Evolutionary conservation across 148 eudicot genomes (phyloP).

Genomic region (Dianthus caryophyllus): DNA sequence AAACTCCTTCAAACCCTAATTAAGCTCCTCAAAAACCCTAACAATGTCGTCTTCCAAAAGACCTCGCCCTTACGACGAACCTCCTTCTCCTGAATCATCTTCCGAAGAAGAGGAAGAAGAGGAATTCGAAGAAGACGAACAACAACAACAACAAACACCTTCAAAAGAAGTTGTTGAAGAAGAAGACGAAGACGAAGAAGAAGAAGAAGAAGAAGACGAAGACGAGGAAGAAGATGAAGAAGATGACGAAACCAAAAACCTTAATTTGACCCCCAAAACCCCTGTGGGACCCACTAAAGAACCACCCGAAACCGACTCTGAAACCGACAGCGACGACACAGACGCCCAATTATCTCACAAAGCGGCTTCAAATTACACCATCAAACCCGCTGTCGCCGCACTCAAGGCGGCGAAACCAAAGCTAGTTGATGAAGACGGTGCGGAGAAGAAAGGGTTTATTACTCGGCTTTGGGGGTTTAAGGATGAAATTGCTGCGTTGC

Average conservation of each 20-base stretch:
- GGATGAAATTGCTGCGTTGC: conserved; percentile 41
- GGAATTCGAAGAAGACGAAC: conserved; percentile 19
- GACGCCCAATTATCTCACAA: conserved; percentile 20
- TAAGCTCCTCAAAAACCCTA: no score
- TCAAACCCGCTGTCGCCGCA: conserved; percentile 30
- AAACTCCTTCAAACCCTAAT: no score
- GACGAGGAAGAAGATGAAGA: not conserved
- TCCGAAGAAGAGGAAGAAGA: conserved; percentile 21
- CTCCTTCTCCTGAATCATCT: conserved; percentile 38
- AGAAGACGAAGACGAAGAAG: conserved; percentile 21
- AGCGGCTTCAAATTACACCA: conserved; percentile 22
- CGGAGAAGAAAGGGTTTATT: conserved; percentile 12
- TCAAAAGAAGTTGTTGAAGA: not conserved
- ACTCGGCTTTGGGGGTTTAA: conserved; percentile 53
- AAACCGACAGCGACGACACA: not conserved
- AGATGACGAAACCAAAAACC: not conserved
- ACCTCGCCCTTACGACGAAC: conserved; percentile 22
- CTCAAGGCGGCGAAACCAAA: conserved; percentile 23
- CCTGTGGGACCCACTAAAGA: not conserved
- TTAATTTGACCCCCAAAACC: not conserved
- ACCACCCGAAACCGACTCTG: conserved; percentile 1
- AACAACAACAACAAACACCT: not conserved
- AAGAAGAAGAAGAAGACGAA: conserved; percentile 12
- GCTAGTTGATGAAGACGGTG: not conserved
- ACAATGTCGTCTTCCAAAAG: no score